Base-by-base conservation (phyloP, 768 basidiomycete species). In the Suillus subaureus region DNA sequence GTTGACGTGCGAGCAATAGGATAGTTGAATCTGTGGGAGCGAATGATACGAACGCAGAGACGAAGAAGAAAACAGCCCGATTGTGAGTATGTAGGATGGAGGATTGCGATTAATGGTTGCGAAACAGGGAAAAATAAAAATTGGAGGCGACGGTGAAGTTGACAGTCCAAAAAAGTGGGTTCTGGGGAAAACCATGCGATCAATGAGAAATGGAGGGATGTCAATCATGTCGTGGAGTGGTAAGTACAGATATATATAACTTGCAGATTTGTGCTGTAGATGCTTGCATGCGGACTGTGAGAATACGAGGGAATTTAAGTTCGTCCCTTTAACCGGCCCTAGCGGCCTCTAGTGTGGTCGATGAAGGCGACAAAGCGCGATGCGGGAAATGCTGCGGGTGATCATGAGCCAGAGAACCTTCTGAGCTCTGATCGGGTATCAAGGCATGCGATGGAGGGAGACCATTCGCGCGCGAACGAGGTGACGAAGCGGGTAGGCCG, bases 211-310 rank as follows among this genome's bases (percentile, higher is more conserved):
- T 70, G 69, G 62, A 63, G 45, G 64, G 71, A 73, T 73, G 72
- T 77, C 74, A 69, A 77, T 70, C 75, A 71, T 74, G 77, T 75
- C 71, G 66, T 78, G 74, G 57, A 64, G 61, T 76, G 70, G 75
- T 76, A 78, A 78, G 75, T 77, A 77, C 75, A 77, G 74, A 76
- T 76, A 76, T 75, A 77, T 77, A 78, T 75, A 74, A 77, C 78
- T 75, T 76, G 75, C 75, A 77, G 77, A 77, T 77, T 72, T 66
- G 73, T 76, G 77, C 71, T 76, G 74, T 77, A 77, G 77, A 77
- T 77, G 75, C 72, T 78, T 78, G 68, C 77, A 73, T 77, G 75
- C 75, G 77, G 72, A 72, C 62, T 45, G 67, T 74, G 75, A 74
- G 77, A 77, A 77, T 75, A 74, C 74, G n/a, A 78, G 75, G 72